Evolutionary conservation across 2,329 filamentous ascomycete genomes (phyloP), one percentile per base, ranked within the genome.

Genomic region (Coniosporium tulheliwenetii): DNA sequence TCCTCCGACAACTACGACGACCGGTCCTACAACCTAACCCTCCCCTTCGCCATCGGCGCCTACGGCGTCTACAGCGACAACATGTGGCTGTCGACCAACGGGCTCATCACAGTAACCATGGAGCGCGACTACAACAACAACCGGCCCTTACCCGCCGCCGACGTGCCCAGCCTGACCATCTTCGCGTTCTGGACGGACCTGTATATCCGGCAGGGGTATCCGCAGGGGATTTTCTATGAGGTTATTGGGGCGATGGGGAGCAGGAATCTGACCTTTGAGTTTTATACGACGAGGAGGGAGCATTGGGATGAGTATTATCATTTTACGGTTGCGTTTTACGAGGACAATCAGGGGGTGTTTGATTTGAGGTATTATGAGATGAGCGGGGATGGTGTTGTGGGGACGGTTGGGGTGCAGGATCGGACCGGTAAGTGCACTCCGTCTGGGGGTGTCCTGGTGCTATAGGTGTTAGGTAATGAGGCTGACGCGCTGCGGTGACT

Each of bases 231-330:
- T 8, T 33, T 12, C 32, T 33, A 33, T 8, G 32, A 33, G 30
- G 16, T 47, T 19, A 47, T 49, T n/a, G 35, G 32, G 5, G 37
- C 41, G 4, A 34, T 38, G 5, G 37, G 39, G 1, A 38, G 40
- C 7, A 45, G 44, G 1, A 49, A 46, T 4, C 48, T 59, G 1
- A 55, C 48, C 3, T 55, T 46, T 19, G 56, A 59, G 43, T 59
- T 33, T n/a, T 49, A 49, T 33, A 31, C 37, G 2, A 30, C 32
- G 5, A 3, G 10, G 13, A 12, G 13, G 10, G 10, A 3, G 32
- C 32, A 13, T 10, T 13, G 32, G 10, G 13, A 10, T 3, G 32
- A 33, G 32, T 33, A 33, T 13, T 33, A 12, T 13, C 32, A 33
- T 13, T 33, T 33, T 13, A 33, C 32, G 10, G 13, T 33, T 5